Conservation (phyloP, 2,329 filamentous ascomycete species). For the Trichophyton benhamiae region DNA sequence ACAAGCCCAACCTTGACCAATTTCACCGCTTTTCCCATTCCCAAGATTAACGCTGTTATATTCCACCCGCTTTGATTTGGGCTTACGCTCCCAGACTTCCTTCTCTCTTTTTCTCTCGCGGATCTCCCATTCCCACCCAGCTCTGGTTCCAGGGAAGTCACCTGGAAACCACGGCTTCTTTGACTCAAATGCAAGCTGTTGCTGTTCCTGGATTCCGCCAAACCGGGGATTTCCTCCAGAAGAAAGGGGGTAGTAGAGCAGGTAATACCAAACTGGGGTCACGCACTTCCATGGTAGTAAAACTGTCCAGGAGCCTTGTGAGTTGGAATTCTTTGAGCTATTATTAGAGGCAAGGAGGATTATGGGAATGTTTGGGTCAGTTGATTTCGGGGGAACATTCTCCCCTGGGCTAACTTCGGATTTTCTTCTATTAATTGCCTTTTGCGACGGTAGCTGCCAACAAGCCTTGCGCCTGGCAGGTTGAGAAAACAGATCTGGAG, state of each 20-base stretch:
- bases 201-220: slow-evolving; percentile 66
- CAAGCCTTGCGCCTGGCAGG: slow-evolving; percentile 52
- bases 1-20: slow-evolving; percentile 70
- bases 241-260: slow-evolving; percentile 70
- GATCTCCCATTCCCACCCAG: slow-evolving; percentile 67
- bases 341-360: slow-evolving; percentile 52
- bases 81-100: slow-evolving; percentile 59
- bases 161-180: slow-evolving; percentile 71
- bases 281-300: slow-evolving; percentile 87
- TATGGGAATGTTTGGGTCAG: slow-evolving; percentile 67
- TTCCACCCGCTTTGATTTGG: slow-evolving; percentile 67
- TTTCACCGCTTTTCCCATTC: slow-evolving; percentile 61
- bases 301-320: slow-evolving; percentile 65
- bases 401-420: slow-evolving; percentile 50
- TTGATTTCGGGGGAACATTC: slow-evolving; percentile 43
- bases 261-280: slow-evolving; percentile 67
- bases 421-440: slow-evolving; percentile 67
- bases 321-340: slow-evolving; percentile 31
- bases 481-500: slow-evolving; percentile 54
- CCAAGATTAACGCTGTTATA: slow-evolving; percentile 67
- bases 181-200: slow-evolving; percentile 71
- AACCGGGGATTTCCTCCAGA: slow-evolving; percentile 71
- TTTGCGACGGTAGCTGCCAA: slow-evolving; percentile 58
- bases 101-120: slow-evolving; percentile 49
- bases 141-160: slow-evolving; percentile 67